Conservation (phyloP, 768 basidiomycete species). For the Hericium erinaceus region DNA sequence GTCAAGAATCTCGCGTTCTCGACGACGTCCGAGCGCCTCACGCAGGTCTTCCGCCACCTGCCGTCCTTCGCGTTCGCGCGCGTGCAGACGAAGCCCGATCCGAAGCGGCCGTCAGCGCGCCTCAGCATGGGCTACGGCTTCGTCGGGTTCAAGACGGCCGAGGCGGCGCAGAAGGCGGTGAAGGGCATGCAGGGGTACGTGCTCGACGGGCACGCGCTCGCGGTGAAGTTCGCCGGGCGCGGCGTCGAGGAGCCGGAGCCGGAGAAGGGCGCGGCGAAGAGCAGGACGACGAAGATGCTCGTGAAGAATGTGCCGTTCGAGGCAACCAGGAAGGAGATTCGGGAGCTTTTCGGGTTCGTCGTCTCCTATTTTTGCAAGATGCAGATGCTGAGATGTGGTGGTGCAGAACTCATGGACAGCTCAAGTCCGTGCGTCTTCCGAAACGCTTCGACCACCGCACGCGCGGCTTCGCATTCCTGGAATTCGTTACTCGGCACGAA, state of each 20-base stretch:
- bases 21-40: slow-evolving; percentile 72
- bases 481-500: slow-evolving; percentile 84
- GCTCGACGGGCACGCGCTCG: slow-evolving; percentile 79
- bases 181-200: slow-evolving; percentile 73
- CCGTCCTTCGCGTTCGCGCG: slow-evolving; percentile 81
- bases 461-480: slow-evolving; percentile 94
- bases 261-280: slow-evolving; percentile 34
- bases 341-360: slow-evolving; percentile 79
- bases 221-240: slow-evolving; percentile 80
- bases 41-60: slow-evolving; percentile 59
- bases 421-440: slow-evolving; percentile 91
- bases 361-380: not conserved
- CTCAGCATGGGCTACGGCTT: slow-evolving; percentile 97
- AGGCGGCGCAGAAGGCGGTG: slow-evolving; percentile 65
- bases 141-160: slow-evolving; percentile 74
- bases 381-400: no score
- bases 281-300: slow-evolving; percentile 84
- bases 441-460: slow-evolving; percentile 84
- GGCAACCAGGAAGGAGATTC: slow-evolving; percentile 85
- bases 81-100: slow-evolving; percentile 86
- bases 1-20: slow-evolving; percentile 93
- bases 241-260: slow-evolving; percentile 52
- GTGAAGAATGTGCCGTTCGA: slow-evolving; percentile 99
- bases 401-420: slow-evolving; percentile 73
- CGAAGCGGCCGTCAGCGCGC: slow-evolving; percentile 50